These are phyloP conservation scores for Vicia faba DNA, from an alignment of 306 rosid species.

Conservation along the genomic window DNA sequence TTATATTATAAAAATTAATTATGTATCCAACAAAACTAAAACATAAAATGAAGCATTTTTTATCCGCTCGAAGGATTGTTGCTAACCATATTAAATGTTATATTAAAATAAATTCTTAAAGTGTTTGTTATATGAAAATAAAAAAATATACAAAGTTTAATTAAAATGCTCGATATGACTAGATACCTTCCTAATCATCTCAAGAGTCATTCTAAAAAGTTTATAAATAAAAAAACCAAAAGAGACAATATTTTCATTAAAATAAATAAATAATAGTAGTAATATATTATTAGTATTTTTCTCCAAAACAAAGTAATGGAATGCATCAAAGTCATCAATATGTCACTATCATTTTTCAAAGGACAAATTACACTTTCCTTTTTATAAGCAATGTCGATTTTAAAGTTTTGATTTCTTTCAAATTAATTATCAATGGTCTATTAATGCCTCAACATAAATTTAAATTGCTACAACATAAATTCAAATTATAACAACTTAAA, in stretches of 20 bases:
- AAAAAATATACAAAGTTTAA: background rate
- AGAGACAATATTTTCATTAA: background rate
- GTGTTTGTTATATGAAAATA: background rate
- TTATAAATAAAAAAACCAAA: background rate
- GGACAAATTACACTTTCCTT: background rate
- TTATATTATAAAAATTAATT: too few relatives aligned
- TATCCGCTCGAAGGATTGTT: background rate
- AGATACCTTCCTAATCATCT: background rate
- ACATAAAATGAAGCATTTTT: background rate
- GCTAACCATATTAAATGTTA: background rate
- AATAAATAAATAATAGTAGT: background rate
- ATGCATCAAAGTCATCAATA: background rate
- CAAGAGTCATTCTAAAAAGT: slow-evolving; percentile 3
- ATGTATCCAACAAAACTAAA: background rate
- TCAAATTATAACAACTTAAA: too few relatives aligned
- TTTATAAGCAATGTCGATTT: background rate
- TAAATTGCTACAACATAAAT: too few relatives aligned
- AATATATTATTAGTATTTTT: background rate
- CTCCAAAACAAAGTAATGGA: background rate
- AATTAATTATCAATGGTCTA: background rate
- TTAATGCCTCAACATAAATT: too few relatives aligned
- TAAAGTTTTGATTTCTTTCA: background rate
- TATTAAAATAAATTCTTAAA: background rate
- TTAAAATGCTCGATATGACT: background rate
- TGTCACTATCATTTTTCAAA: background rate